Base-by-base conservation (phyloP, 257 asterid genomes). In the Primulina huaijiensis region DNA sequence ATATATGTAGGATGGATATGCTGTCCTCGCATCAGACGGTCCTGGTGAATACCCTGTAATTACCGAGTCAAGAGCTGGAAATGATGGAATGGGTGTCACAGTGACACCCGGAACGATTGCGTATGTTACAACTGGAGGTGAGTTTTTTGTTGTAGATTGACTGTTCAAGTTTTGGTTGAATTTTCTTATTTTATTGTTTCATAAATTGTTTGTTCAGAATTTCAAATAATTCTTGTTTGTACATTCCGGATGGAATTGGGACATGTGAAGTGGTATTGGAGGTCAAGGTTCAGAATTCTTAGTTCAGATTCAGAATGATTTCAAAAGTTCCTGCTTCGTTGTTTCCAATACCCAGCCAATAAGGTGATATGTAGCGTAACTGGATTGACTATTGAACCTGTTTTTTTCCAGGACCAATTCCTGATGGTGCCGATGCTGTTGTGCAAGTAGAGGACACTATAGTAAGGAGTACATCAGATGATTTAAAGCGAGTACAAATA, bases 361-460 rank as follows among this genome's bases (percentile, higher is more conserved):
- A 66, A 17, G 62, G 33, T 70, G 62, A 62, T 7, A 35, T 69
- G 53, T 60, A 60, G 5, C 40, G 66, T 69, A 46, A 40, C 52
- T 55, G 11, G 72, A 68, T 58, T 37, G 59, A 29, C 33, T 58
- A 14, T 60, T 53, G 53, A 4, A 33, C 35, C 69, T 59, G 23
- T 11, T 35, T 66, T 63, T 79, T 20, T 79, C 55, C 81, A 89
- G 99, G 96, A 74, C 99, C 99, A 46, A 81, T 93, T 77, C 99
- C 99, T 64, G 81, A 86, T 63, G 97, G 97, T 2, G 97, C 97
- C 52, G 95, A 90, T 82, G 91, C 96, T 67, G 97, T 90, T 77
- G 90, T 93, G 77, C 99, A 90, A 84, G 92, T 93, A 62, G 99
- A 93, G 86, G 96, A 90, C 72, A 82, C 96, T 70, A 72, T 68